Base-by-base conservation (phyloP, 2,329 filamentous ascomycete species). In the Aspergillus novofumigatus region DNA sequence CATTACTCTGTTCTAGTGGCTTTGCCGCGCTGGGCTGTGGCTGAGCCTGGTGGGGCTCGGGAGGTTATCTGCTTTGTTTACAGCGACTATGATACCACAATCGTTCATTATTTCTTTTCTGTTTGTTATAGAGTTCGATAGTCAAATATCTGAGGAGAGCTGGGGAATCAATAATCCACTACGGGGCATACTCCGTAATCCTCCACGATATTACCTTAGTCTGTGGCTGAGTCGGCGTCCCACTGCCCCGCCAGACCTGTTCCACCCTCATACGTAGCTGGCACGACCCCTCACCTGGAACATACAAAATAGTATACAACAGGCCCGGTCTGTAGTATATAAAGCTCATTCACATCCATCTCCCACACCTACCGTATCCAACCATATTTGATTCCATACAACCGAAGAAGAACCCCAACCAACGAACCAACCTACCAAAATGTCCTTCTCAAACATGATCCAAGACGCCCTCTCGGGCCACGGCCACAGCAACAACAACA, bases 391-490 rank as follows among this genome's bases (percentile, higher is more conserved):
- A 23, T 21, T 28, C 25, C 28, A 48, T 17, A 9, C 4, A n/a
- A 38, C 11, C 35, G 32, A 17, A 35, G 11, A 14, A 11, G 11
- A 17, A 9, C 4, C 9, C 35, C 26, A 51, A 47, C 20, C 14
- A 6, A 26, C 23, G 9, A 52, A 8, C 45, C 9, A 29, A 29
- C 23, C 20, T 29, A 1, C n/a, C 58, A 66, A 53, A 32, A 69
- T 69, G 67, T 67, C 64, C 47, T 55, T 65, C 58, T 54, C 55
- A 49, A 53, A 62, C 52, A 41, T 65, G n/a, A 53, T 65, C 44
- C 56, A 65, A 53, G 29, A 56, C 47, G 57, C 59, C 50, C 44
- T 62, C 51, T 42, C 53, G 38, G 45, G 52, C n/a, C 51, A 54
- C 50, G 28, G 52, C 49, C 42, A 56, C 51, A 42, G 49, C 53